Evolutionary conservation across 2,329 filamentous ascomycete genomes (phyloP).

Genomic region (Talaromyces pinophilus): DNA sequence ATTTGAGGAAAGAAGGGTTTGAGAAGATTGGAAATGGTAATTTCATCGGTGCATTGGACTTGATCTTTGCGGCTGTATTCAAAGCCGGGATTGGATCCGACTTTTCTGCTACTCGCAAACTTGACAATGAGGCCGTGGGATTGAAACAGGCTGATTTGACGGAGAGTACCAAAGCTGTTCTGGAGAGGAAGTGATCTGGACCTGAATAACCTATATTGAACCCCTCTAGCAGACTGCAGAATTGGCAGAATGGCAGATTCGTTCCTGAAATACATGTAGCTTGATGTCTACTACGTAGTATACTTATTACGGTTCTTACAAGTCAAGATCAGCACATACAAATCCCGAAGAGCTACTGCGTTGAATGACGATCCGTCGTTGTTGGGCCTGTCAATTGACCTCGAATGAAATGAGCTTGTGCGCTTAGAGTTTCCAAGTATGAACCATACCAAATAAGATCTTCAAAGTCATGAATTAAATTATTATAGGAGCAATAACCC

Average conservation of each 20-base stretch:
- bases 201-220: not conserved
- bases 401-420: not conserved
- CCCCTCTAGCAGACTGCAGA: not conserved
- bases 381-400: not conserved
- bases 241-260: not conserved
- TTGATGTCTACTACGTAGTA: not conserved
- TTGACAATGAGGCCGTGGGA: constrained; percentile 13
- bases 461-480: not conserved
- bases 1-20: constrained; percentile 2
- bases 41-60: constrained; percentile 13
- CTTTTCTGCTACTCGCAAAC: constrained; percentile 8
- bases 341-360: not conserved
- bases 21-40: constrained; percentile 13
- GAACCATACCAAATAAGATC: not conserved
- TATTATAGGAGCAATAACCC: not conserved
- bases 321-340: not conserved
- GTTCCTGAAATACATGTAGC: not conserved
- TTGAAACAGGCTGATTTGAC: not conserved
- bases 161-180: not conserved
- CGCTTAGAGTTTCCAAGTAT: not conserved
- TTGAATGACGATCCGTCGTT: not conserved
- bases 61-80: constrained; percentile 17
- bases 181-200: constrained; percentile 8
- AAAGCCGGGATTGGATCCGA: constrained; percentile 14
- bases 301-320: not conserved